Evolutionary conservation across 108 stramenopile species (phyloP).

Genomic region (Schizochytrium sp.): DNA sequence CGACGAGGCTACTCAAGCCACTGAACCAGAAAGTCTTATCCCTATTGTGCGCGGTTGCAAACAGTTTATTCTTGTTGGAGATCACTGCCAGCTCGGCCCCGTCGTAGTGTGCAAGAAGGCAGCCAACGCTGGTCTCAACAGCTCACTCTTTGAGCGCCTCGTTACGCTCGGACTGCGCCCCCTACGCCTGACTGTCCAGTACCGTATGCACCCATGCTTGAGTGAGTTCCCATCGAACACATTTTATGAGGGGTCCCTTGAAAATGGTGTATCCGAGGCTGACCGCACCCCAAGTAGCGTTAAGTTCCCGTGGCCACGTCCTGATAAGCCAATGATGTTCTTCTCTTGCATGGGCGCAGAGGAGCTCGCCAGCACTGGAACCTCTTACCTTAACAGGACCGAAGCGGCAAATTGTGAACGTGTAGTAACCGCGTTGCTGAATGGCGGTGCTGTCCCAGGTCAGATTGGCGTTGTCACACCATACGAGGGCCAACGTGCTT

Average conservation of each 20-base stretch:
- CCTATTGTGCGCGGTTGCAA: conserved; percentile 95
- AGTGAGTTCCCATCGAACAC: conserved; percentile 98
- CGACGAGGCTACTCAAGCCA: conserved; percentile 99
- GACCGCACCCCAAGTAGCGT: conserved; percentile 86
- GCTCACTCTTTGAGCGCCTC: conserved; percentile 94
- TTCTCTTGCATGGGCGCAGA: conserved; percentile 91
- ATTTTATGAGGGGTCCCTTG: conserved; percentile 98
- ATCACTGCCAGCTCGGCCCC: conserved; percentile 98
- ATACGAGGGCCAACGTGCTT: conserved; percentile 97
- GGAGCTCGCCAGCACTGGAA: conserved; percentile 95
- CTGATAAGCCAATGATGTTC: conserved; percentile 90
- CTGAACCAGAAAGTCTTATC: conserved; percentile 96
- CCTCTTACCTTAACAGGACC: conserved; percentile 95
- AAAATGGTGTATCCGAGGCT: conserved; percentile 95
- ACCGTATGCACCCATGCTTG: conserved; percentile 97
- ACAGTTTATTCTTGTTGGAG: conserved; percentile 97
- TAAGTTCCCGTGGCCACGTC: conserved; percentile 83
- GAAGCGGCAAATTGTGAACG: conserved; percentile 96
- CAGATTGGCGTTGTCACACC: conserved; percentile 98
- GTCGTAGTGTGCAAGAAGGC: conserved; percentile 97
- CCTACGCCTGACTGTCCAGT: conserved; percentile 96
- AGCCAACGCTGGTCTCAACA: conserved; percentile 93
- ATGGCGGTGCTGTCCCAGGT: conserved; percentile 87
- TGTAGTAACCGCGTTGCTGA: conserved; percentile 92
- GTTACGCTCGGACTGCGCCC: conserved; percentile 94